These are phyloP conservation scores for Termitomyces sp. DNA, from an alignment of 1,284 basidiomycete genomes.

Conservation along the genomic window DNA sequence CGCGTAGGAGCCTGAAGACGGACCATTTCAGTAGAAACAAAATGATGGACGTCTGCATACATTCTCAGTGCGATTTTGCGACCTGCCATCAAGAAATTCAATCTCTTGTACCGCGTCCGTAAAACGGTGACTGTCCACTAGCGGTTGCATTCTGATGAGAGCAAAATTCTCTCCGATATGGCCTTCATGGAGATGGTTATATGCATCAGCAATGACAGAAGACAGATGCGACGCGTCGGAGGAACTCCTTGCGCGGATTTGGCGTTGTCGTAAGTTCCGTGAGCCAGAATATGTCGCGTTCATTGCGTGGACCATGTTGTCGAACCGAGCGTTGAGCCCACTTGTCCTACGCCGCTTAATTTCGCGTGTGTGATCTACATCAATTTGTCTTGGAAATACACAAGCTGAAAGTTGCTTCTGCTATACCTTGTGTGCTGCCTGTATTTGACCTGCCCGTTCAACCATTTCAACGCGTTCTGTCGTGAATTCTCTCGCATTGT, in stretches of 20 bases:
- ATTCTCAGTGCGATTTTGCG: neutral
- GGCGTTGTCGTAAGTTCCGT: slow-evolving; percentile 22
- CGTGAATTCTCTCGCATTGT: neutral
- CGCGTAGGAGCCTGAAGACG: neutral
- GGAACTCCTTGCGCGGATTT: slow-evolving; percentile 35
- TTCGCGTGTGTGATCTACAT: slow-evolving; percentile 7
- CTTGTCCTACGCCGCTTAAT: slow-evolving; percentile 43
- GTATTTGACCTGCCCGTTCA: slow-evolving; percentile 6
- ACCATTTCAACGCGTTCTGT: neutral
- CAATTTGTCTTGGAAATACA: neutral
- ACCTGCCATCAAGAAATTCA: neutral
- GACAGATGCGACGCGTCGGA: slow-evolving; percentile 40
- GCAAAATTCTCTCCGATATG: slow-evolving; percentile 32
- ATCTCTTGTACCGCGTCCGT: neutral
- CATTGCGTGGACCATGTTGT: slow-evolving; percentile 60
- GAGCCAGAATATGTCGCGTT: slow-evolving; percentile 31
- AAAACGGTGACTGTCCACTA: neutral
- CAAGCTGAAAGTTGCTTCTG: neutral
- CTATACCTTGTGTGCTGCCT: slow-evolving; percentile 2
- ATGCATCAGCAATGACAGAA: slow-evolving; percentile 35
- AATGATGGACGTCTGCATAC: neutral
- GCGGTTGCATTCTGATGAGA: slow-evolving; percentile 31
- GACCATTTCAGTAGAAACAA: neutral
- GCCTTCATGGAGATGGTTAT: slow-evolving; percentile 27
- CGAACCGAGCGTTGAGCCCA: slow-evolving; percentile 56